phyloP scores from a whole-genome alignment of 352 stramenopile genomes.

The Globisporangium takayamanum region DNA sequence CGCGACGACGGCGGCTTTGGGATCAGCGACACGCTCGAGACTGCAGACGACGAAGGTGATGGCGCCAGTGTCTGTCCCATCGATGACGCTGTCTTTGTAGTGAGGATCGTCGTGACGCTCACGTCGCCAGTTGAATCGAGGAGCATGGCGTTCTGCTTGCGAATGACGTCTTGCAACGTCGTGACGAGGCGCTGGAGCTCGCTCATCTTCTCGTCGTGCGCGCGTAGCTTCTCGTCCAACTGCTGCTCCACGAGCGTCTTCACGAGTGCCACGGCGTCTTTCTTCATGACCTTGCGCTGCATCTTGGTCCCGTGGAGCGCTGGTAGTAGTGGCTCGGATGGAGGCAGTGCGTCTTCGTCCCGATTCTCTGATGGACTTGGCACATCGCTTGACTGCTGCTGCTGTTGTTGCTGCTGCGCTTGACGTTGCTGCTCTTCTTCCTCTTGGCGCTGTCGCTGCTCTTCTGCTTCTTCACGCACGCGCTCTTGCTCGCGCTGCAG shows the following conservation, averaged over 20 bases:
- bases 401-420: neutral
- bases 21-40: neutral
- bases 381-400: neutral
- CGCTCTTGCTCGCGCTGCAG: conserved; percentile 8
- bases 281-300: conserved; percentile 38
- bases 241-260: conserved; percentile 34
- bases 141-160: conserved; percentile 33
- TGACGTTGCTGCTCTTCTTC: conserved; percentile 6
- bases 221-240: conserved; percentile 27
- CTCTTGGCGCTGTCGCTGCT: conserved; percentile 4
- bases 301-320: neutral
- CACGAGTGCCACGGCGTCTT: conserved; percentile 34
- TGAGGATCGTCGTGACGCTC: neutral
- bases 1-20: conserved; percentile 4
- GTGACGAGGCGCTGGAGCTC: conserved; percentile 35
- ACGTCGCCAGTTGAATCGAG: neutral
- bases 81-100: neutral
- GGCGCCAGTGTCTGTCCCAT: neutral
- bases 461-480: conserved; percentile 4
- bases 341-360: neutral
- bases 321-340: neutral
- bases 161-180: conserved; percentile 36
- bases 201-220: conserved; percentile 32
- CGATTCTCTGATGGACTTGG: neutral
- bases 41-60: neutral